Evolutionary conservation across 768 basidiomycete genomes (phyloP).

Genomic region (Cystofilobasidium bisporidii): DNA sequence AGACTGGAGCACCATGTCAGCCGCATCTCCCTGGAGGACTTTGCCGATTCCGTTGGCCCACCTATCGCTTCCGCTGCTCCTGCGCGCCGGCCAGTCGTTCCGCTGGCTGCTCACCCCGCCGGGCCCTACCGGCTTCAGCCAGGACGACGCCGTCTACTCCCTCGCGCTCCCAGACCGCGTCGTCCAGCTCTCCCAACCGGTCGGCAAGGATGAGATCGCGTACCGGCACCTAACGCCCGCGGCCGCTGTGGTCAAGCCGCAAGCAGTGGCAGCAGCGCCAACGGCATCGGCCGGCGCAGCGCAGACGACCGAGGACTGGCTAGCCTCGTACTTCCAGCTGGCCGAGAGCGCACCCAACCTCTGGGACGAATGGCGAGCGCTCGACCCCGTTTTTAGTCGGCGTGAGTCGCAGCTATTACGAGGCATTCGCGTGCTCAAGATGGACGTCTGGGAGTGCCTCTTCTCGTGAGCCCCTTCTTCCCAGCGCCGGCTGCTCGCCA

Average conservation of each 20-base stretch:
- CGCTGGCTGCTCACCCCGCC: slow-evolving; percentile 19
- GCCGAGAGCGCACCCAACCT: slow-evolving; percentile 59
- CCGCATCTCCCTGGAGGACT: background rate
- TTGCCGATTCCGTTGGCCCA: background rate
- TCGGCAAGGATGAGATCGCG: slow-evolving; percentile 28
- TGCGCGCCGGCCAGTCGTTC: slow-evolving; percentile 21
- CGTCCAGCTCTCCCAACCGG: slow-evolving; percentile 37
- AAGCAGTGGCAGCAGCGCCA: no score
- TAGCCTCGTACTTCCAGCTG: slow-evolving; percentile 83
- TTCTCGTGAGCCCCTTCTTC: slow-evolving; percentile 58
- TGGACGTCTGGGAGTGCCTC: slow-evolving; percentile 94
- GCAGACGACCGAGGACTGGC: slow-evolving; percentile 45
- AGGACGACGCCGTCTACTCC: slow-evolving; percentile 34
- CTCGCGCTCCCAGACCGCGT: slow-evolving; percentile 37
- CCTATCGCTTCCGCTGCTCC: background rate
- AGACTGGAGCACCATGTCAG: background rate
- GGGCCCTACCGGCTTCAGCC: background rate
- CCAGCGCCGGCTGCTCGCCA: background rate
- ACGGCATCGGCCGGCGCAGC: background rate
- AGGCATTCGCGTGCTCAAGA: slow-evolving; percentile 77
- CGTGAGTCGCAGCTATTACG: slow-evolving; percentile 50
- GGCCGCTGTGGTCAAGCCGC: background rate
- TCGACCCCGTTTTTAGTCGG: slow-evolving; percentile 65
- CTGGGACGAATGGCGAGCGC: slow-evolving; percentile 63
- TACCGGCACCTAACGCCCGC: slow-evolving; percentile 34